Evolutionary conservation across 768 basidiomycete species (phyloP), one percentile per base, ranked within the genome.

Genomic region (Gloeopeniophorella convolvens): DNA sequence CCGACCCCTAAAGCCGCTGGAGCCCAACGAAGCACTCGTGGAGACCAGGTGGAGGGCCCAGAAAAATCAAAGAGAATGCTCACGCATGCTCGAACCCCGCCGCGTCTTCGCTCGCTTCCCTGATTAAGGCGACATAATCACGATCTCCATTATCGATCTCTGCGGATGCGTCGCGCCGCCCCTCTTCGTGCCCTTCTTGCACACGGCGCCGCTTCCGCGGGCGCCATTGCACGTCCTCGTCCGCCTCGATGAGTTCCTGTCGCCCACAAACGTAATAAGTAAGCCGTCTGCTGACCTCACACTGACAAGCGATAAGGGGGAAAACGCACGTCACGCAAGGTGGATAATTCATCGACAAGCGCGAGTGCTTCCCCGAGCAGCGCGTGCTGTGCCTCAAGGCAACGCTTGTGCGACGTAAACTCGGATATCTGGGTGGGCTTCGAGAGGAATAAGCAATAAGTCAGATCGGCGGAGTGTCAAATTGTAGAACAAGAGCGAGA

Each of bases 271-370:
- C 45, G 54, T 57, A 45, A 56, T 31, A 33, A 20, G 30, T 21
- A 24, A 32, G 15, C 42, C 8, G 45, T 48, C 45, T 28, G 44
- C 37, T 42, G 44, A 24, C 30, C 36, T 36, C n/a, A 16, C 21
- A 51, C 27, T 23, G 43, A 30, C 49, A 42, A 32, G 35, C 40
- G 47, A 42, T 37, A 42, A 33, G 23, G 26, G 54, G 50, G 24
- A n/a, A 51, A 42, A 51, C 63, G 56, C 56, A 85, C 88, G 69
- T 84, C 80, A 65, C 87, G 83, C 26, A 90, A 64, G 36, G 77
- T 70, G 55, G 78, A 78, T 23, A 92, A 65, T 51, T 88, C 84
- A 45, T 85, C 76, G 4, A 82, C 80, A 27, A 92, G 69, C 20
- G 66, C 61, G 42, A 72, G 63, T 3, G 83, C 77, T 63, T 88